phyloP scores from a whole-genome alignment of 164 flowering plant species.

The Aristolochia californica region DNA sequence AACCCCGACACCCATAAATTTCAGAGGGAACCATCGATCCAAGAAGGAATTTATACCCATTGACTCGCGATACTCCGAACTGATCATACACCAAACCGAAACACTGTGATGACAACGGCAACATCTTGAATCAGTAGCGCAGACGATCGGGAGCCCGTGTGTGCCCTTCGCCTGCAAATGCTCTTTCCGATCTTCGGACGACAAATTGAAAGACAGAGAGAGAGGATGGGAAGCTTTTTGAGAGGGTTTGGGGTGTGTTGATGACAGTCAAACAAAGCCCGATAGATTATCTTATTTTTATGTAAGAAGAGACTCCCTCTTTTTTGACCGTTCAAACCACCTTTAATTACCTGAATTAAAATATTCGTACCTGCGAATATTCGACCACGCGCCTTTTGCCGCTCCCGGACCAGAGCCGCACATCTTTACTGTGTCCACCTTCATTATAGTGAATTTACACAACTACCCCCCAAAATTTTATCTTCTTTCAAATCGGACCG shows the following conservation, averaged over 20 bases:
- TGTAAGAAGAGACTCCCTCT: neutral
- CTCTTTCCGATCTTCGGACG: neutral
- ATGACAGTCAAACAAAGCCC: slow-evolving; percentile 12
- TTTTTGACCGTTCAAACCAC: slow-evolving; percentile 15
- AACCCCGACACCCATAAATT: no score
- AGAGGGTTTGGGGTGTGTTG: neutral
- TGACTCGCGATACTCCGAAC: no score
- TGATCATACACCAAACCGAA: no score
- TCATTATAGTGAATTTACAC: neutral
- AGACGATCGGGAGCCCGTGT: no score
- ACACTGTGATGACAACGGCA: no score
- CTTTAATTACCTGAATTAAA: neutral
- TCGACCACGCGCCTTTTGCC: slow-evolving; percentile 11
- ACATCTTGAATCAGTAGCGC: no score
- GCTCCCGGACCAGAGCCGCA: slow-evolving; percentile 1
- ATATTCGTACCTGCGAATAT: slow-evolving; percentile 5
- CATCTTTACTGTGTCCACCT: neutral
- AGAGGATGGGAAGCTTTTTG: neutral
- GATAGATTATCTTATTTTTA: slow-evolving; percentile 1
- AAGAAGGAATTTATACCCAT: no score
- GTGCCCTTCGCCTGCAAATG: no score
- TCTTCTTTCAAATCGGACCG: neutral
- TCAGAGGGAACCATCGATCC: no score
- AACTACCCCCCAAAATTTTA: neutral
- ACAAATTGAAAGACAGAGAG: neutral